Evolutionary conservation across 129 eudicot genomes (phyloP), one percentile per base, ranked within the genome.

Genomic region (Tagetes patula): DNA sequence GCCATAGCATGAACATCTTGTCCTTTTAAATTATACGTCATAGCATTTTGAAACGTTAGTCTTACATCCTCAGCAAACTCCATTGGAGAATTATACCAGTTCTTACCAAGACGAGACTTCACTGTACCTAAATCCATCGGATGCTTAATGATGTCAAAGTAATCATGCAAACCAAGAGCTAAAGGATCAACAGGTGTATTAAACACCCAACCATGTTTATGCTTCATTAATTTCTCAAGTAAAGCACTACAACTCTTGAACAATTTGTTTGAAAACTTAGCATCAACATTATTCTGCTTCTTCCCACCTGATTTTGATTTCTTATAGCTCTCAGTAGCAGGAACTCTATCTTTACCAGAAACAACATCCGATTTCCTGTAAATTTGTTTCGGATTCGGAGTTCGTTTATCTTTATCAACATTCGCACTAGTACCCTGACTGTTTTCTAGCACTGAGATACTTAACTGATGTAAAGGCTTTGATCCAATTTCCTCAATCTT

Each of bases 101-200:
- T 89, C 63, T 83, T 80, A 63, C 62, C 80, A 53, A 93, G 76
- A 81, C 85, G 83, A 13, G 89, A 81, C 61, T 89, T 93, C 60
- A 93, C 95, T 12, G 98, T 89, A 54, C 95, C 95, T 60, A 93
- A 84, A 71, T 93, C 98, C 98, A 93, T 93, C 3, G 98, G 98
- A 71, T 79, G 77, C 79, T 89, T 89, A 42, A 93, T 87, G 12
- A 93, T 82, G 61, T 83, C 88, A 31, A 87, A 93, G 74, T 93
- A 93, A 69, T 93, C 98, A 77, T 84, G 95, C 86, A 93, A 81
- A 59, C 98, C 98, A 68, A 93, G 95, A 40, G 82, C 95, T 13
- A 77, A 76, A 0, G 84, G 80, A 79, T 93, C 98, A 75, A 93
- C 98, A 13, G 98, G 96, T 14, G 43, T 83, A 58, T 89, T 85